These are phyloP conservation scores for Oryza meyeriana DNA, from an alignment of 176 grass and related monocot genomes.

Conservation along the genomic window DNA sequence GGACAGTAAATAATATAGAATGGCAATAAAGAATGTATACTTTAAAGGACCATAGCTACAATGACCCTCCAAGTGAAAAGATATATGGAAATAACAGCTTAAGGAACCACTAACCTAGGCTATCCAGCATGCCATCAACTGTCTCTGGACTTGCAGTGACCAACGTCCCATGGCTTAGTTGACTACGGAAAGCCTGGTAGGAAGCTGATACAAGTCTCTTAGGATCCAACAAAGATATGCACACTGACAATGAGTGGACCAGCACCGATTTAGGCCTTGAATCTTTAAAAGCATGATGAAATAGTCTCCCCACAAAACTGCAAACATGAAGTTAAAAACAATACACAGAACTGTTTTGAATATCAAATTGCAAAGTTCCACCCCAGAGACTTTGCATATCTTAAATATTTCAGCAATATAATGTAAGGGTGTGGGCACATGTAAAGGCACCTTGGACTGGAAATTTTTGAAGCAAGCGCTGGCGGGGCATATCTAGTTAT, in stretches of 20 bases:
- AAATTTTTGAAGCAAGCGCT: conserved; percentile 86
- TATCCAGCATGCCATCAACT: conserved; percentile 85
- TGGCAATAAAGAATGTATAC: not conserved
- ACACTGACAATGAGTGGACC: conserved; percentile 84
- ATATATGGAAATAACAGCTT: conserved; percentile 4
- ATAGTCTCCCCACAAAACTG: conserved; percentile 87
- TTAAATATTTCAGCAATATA: conserved; percentile 15
- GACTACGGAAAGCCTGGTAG: conserved; percentile 80
- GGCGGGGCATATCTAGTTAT: conserved; percentile 91
- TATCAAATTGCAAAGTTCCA: conserved; percentile 20
- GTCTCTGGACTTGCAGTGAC: conserved; percentile 92
- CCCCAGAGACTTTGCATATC: not conserved
- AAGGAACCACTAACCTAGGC: conserved; percentile 58
- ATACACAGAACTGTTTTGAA: conserved; percentile 24
- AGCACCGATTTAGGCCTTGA: conserved; percentile 92
- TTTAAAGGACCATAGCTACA: not conserved
- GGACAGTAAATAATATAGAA: conserved; percentile 12
- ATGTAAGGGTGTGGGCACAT: conserved; percentile 10
- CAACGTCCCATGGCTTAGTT: conserved; percentile 67
- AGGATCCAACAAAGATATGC: conserved; percentile 95
- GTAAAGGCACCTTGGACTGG: conserved; percentile 62
- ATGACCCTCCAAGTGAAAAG: not conserved
- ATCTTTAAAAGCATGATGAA: conserved; percentile 78
- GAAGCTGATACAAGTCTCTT: conserved; percentile 82
- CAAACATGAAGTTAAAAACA: conserved; percentile 36